Evolutionary conservation across 345 rosid species (phyloP).

Genomic region (sweet orange (Citrus sinensis)): DVS_A1.0 CM039161.1:24065501-24066000

Average conservation of each 20-base stretch:
- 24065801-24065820: slow-evolving; percentile 71
- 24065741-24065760: slow-evolving; percentile 42
- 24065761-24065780: slow-evolving; percentile 59
- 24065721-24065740: slow-evolving; percentile 45
- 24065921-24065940: slow-evolving; percentile 82
- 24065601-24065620: slow-evolving; percentile 95
- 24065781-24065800: slow-evolving; percentile 76
- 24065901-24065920: slow-evolving; percentile 94
- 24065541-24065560: slow-evolving; percentile 68
- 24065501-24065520: slow-evolving; percentile 47
- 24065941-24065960: slow-evolving; percentile 57
- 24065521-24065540: slow-evolving; percentile 71
- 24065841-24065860: slow-evolving; percentile 79
- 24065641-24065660: slow-evolving; percentile 47
- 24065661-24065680: slow-evolving; percentile 55
- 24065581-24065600: slow-evolving; percentile 85
- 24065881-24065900: slow-evolving; percentile 73
- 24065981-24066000: background rate
- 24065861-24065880: slow-evolving; percentile 75
- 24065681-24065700: slow-evolving; percentile 57
- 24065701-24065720: slow-evolving; percentile 36
- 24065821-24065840: slow-evolving; percentile 91
- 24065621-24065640: slow-evolving; percentile 70
- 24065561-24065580: slow-evolving; percentile 73
- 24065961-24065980: slow-evolving; percentile 1